phyloP scores from a whole-genome alignment of 257 asterid species.

The Buddleja alternifolia region DNA sequence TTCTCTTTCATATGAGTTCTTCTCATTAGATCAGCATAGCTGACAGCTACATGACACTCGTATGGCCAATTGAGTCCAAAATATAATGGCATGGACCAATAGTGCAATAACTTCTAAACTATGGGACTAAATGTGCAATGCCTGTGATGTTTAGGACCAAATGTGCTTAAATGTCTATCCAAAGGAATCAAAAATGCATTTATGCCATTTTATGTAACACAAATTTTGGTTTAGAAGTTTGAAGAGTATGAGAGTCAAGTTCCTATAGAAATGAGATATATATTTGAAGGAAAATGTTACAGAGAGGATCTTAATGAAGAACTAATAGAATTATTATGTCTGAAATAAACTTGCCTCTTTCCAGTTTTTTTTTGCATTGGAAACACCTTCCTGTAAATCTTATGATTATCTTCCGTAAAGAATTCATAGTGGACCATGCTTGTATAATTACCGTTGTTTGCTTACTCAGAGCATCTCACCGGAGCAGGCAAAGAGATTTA shows the following conservation, averaged over 20 bases:
- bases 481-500: conserved; percentile 86
- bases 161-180: too few relatives aligned
- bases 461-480: conserved; percentile 71
- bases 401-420: conserved; percentile 14
- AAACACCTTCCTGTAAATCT: neutral
- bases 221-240: neutral
- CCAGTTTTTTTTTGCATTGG: conserved; percentile 17
- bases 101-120: too few relatives aligned
- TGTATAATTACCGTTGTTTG: conserved; percentile 11
- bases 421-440: conserved; percentile 21
- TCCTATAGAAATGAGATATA: neutral
- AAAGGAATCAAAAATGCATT: too few relatives aligned
- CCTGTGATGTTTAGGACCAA: too few relatives aligned
- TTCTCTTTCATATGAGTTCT: too few relatives aligned
- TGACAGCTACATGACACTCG: too few relatives aligned
- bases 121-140: too few relatives aligned
- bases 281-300: conserved; percentile 19
- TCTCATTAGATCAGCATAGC: too few relatives aligned
- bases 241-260: conserved; percentile 6
- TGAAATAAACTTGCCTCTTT: conserved; percentile 7
- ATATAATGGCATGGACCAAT: too few relatives aligned
- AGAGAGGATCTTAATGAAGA: conserved; percentile 17
- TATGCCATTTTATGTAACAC: neutral
- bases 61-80: too few relatives aligned
- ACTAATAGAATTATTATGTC: conserved; percentile 17